A percentile compares a stretch with the other conserved stretches of the same genome.
Conservation (phyloP, 1,284 basidiomycete genomes). For the Cerrena zonata region DNA sequence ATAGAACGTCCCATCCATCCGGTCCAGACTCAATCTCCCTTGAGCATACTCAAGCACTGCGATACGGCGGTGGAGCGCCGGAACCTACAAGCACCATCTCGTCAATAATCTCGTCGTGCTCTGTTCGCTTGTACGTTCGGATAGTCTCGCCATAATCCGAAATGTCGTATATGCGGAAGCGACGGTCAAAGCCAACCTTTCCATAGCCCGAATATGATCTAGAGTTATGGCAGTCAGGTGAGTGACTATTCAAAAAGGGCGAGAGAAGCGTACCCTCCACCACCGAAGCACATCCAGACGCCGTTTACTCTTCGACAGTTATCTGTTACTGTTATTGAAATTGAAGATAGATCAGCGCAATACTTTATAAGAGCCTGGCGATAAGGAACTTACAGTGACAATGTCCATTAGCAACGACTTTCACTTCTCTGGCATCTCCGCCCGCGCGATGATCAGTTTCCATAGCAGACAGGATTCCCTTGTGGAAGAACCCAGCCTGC, state of each 20-base stretch:
- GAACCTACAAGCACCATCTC: slow-evolving; percentile 54
- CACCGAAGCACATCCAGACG: slow-evolving; percentile 93
- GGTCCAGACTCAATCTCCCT: background rate
- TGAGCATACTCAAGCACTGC: no score
- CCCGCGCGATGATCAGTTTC: slow-evolving; percentile 57
- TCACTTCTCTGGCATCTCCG: slow-evolving; percentile 60
- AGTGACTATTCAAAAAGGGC: no score
- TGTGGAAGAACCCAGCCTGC: slow-evolving; percentile 76
- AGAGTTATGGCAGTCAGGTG: no score
- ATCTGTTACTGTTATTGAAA: slow-evolving; percentile 59
- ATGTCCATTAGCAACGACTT: slow-evolving; percentile 82
- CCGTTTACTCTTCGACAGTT: slow-evolving; percentile 80
- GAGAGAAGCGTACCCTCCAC: slow-evolving; percentile 71
- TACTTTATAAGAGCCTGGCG: background rate
- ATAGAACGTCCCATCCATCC: background rate
- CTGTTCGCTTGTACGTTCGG: slow-evolving; percentile 82
- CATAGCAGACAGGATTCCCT: slow-evolving; percentile 63
- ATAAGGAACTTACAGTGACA: slow-evolving; percentile 57
- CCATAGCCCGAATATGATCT: slow-evolving; percentile 85
- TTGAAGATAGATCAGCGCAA: no score
- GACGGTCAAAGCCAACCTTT: slow-evolving; percentile 77
- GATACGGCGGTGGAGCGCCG: slow-evolving; percentile 24
- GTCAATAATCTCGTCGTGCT: slow-evolving; percentile 67
- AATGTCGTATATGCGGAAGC: slow-evolving; percentile 81
- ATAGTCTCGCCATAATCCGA: slow-evolving; percentile 87